Conservation (phyloP, 1,284 basidiomycete genomes). For the Trametes versicolor region DNA sequence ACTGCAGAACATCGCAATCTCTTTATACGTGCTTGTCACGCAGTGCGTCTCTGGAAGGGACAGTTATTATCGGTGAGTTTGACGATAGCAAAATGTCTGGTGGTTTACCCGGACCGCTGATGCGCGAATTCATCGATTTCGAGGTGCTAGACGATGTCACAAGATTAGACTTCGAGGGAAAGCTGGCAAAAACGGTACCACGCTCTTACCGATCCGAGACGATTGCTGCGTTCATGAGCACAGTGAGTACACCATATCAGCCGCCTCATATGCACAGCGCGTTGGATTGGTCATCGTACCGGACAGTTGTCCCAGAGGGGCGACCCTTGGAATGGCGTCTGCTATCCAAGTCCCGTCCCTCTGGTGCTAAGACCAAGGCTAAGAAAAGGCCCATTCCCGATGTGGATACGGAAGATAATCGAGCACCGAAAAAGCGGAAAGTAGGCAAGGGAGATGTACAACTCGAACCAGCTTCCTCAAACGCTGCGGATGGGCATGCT, state of each 20-base stretch:
- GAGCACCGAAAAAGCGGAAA: too few species aligned
- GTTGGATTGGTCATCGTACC: neutral
- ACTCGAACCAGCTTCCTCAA: too few species aligned
- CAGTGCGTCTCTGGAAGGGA: neutral
- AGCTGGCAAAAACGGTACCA: neutral
- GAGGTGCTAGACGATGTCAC: conserved; percentile 1
- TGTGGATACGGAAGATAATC: too few species aligned
- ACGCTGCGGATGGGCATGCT: neutral
- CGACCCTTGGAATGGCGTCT: too few species aligned
- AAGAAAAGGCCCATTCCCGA: too few species aligned
- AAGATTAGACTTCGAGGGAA: neutral
- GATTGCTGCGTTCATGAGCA: neutral
- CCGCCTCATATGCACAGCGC: neutral
- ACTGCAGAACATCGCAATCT: neutral
- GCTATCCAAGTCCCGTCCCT: neutral
- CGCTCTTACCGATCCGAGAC: neutral
- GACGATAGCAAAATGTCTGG: neutral
- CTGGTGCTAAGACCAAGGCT: neutral
- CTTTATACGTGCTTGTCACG: neutral
- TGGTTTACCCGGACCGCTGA: neutral
- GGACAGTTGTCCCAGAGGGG: too few species aligned
- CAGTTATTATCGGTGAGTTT: neutral
- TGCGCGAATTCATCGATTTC: neutral
- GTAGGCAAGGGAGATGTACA: too few species aligned
- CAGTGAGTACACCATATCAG: neutral